phyloP scores from a whole-genome alignment of 2,329 filamentous ascomycete genomes.

The Lasiodiplodia gonubiensis region DNA sequence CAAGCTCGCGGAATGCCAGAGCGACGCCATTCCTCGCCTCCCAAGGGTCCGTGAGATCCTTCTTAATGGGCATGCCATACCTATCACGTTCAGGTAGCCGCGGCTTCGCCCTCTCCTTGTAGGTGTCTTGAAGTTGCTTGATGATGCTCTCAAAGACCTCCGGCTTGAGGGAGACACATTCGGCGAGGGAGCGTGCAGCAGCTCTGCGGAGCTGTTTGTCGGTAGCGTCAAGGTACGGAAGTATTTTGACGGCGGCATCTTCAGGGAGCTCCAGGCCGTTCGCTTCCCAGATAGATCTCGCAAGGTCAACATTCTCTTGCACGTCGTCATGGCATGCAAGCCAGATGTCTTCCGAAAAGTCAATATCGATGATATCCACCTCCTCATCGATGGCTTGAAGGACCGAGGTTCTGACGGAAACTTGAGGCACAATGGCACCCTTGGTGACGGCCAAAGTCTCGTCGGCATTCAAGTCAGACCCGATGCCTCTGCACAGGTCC shows the following conservation, averaged over 20 bases:
- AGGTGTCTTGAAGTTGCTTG: constrained; percentile 69
- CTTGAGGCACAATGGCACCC: constrained; percentile 79
- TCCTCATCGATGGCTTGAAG: constrained; percentile 90
- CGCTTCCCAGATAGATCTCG: constrained; percentile 92
- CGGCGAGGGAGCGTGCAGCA: constrained; percentile 80
- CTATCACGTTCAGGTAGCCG: constrained; percentile 84
- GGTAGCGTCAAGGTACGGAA: constrained; percentile 79
- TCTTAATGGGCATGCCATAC: constrained; percentile 92
- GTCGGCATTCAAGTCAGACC: constrained; percentile 73
- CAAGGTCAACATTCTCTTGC: constrained; percentile 83
- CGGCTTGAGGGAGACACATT: constrained; percentile 68
- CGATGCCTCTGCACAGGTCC: constrained; percentile 82
- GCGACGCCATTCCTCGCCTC: constrained; percentile 89
- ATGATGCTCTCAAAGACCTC: constrained; percentile 68
- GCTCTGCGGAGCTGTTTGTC: constrained; percentile 84
- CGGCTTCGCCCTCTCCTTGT: constrained; percentile 80
- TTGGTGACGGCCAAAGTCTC: constrained; percentile 80
- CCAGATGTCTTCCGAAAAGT: constrained; percentile 91
- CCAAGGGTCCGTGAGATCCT: constrained; percentile 87
- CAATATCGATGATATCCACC: constrained; percentile 85
- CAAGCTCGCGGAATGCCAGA: constrained; percentile 82
- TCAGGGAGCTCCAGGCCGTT: constrained; percentile 75
- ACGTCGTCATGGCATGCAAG: constrained; percentile 90
- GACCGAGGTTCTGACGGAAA: constrained; percentile 80
- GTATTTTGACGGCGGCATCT: constrained; percentile 68